Evolutionary conservation across 139 green algal genomes (phyloP), one percentile per base, ranked within the genome.

Genomic region (Pedinophyceae sp.): DNA sequence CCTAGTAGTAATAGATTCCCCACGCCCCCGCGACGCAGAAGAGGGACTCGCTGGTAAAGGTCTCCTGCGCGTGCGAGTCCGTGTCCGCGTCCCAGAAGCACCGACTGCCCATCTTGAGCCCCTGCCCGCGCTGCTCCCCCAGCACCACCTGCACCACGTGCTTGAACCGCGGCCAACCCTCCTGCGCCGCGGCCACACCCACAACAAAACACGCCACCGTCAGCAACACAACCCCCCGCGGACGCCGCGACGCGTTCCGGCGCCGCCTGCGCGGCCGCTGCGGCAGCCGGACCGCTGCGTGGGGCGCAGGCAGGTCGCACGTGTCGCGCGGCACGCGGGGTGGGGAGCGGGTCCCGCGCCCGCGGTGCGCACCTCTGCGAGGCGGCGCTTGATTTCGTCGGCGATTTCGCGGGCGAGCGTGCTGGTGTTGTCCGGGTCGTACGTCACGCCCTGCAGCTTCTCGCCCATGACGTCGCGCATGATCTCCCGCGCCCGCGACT

Each of bases 71-170:
- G 50, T 78, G 83, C 48, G 62, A 65, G 54, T 90, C 81, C 26
- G 79, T 86, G 23, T 76, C 73, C 4, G 59, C 30, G 61, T 90
- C 81, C 81, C 75, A 87, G 58, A 90, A 83, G 2, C 73, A 79
- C 1, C 75, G 61, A 55, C 67, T 79, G 3, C 59, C 78, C 45
- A 85, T 64, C 69, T 71, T 69, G 48, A 83, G 66, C 25, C 75
- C 81, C 55, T 90, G 74, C 0, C 81, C 81, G 18, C 73, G 55
- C 46, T 87, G 77, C 64, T 90, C 81, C 0, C 73, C 81, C 46
- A 90, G 81, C 27, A 86, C 72, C 0, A 88, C 77, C 51, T 90
- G 81, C 3, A 86, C 77, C 24, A 80, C 79, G 57, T 72, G 86
- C 53, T 90, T 90, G 61, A 88, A 90, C 1, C 79, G 60, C 2